Percentiles rank a stretch among this genome's conserved stretches.
Evolutionary conservation across 129 eudicot species (phyloP).

Genomic region (Mikania micrantha): DNA sequence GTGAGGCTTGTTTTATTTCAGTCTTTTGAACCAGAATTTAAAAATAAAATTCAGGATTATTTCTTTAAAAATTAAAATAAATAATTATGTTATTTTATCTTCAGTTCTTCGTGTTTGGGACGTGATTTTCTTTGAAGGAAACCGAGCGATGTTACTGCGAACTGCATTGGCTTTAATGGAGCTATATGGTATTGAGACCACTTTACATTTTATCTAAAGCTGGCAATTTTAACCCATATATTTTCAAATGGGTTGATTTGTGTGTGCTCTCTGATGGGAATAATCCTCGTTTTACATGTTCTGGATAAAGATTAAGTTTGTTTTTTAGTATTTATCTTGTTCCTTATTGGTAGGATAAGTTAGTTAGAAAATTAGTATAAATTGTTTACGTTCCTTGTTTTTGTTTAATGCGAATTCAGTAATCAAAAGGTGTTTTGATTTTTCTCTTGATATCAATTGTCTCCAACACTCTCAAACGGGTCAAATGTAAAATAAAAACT

Average conservation of each 20-base stretch:
- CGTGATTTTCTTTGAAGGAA: constrained; percentile 92
- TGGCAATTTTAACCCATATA: not conserved
- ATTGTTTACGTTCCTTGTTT: too few relatives aligned
- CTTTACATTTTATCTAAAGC: not conserved
- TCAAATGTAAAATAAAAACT: not conserved
- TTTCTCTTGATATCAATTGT: too few relatives aligned
- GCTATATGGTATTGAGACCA: constrained; percentile 59
- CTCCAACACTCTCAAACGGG: not conserved
- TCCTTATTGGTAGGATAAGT: too few relatives aligned
- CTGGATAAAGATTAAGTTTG: too few relatives aligned
- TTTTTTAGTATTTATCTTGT: too few relatives aligned
- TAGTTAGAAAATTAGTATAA: too few relatives aligned
- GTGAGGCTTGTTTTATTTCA: constrained; percentile 36
- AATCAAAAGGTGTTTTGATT: too few relatives aligned
- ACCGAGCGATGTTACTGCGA: constrained; percentile 95
- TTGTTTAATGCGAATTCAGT: too few relatives aligned
- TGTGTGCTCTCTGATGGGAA: too few relatives aligned
- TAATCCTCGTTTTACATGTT: too few relatives aligned
- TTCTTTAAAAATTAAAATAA: too few relatives aligned
- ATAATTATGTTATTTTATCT: too few relatives aligned
- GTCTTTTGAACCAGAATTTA: not conserved
- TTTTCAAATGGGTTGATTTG: not conserved
- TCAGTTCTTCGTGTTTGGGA: constrained; percentile 99
- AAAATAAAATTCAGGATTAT: not conserved
- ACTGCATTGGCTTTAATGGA: constrained; percentile 96